Evolutionary conservation across 768 basidiomycete species (phyloP), one percentile per base, ranked within the genome.

Genomic region (Lactarius hengduanensis): DNA sequence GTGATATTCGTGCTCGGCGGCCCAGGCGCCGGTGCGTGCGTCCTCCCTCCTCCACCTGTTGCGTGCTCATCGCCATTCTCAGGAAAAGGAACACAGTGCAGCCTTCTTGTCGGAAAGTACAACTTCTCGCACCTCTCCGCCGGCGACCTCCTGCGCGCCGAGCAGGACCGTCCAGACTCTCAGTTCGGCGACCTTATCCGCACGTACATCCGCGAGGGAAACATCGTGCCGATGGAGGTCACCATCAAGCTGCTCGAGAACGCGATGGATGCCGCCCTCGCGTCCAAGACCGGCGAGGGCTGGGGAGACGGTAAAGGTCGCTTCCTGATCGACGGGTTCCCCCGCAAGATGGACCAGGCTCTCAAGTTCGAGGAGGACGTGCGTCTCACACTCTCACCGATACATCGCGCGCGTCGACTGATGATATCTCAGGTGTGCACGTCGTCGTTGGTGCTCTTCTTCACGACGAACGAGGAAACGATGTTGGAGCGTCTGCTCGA

Each of bases 291-390:
- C 0, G 79, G 80, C 13, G 78, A 81, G 8, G 87, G 84, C 26
- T 95, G 93, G 94, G 76, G 75, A 10, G 78, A 84, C 38, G 92
- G 89, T 30, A 80, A 78, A 61, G 93, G 92, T 40, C 87, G 94
- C 56, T 99, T 98, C 82, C 82, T 98, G 72, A 88, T 99, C 68
- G 96, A 99, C 69, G 97, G 96, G 1, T 98, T 98, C 78, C 97
- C 96, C 62, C 85, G 96, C 67, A 95, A 98, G 82, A 95, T 98
- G 94, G 97, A 99, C 75, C 97, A 99, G 78, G 96, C 96, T 0
- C 67, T 89, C 73, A 87, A 88, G 75, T 99, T 98, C 74, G 96
- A 98, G 73, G 81, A 91, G 71, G 82, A 87, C 57, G 96, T 94
- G 70, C 62, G 84, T 77, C 4, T 10, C 1, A 28, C n/a, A 9